Conservation (phyloP, 768 basidiomycete genomes). For the Russula lepida region DNA sequence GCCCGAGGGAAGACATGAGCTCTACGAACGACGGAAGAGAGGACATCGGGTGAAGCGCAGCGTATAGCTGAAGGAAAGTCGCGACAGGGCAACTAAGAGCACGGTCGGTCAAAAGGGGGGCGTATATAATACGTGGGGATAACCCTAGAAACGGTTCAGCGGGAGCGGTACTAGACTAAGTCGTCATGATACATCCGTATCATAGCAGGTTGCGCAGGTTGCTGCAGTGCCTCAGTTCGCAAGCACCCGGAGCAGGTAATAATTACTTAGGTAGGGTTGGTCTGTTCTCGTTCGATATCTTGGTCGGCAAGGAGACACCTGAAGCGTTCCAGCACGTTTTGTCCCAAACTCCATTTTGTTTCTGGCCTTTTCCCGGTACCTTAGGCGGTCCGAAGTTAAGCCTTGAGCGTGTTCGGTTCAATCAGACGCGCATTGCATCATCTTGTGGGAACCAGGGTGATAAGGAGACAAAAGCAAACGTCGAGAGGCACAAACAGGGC, state of each 20-base stretch:
- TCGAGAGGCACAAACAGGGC: no score
- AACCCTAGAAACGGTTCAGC: slow-evolving; percentile 19
- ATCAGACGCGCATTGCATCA: no score
- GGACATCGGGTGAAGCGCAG: slow-evolving; percentile 39
- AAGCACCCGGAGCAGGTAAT: slow-evolving; percentile 1
- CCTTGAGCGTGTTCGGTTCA: no score
- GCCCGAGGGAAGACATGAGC: slow-evolving; percentile 76
- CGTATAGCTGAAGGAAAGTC: slow-evolving; percentile 17
- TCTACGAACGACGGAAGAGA: slow-evolving; percentile 81
- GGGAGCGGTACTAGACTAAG: slow-evolving; percentile 13
- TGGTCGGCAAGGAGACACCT: slow-evolving; percentile 23
- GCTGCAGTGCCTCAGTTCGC: slow-evolving; percentile 19
- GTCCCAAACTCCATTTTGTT: neutral
- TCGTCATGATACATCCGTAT: slow-evolving; percentile 20
- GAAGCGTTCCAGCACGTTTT: neutral
- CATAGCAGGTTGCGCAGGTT: slow-evolving; percentile 18
- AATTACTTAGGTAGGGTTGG: slow-evolving; percentile 7
- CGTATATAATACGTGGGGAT: slow-evolving; percentile 17
- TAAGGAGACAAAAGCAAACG: neutral
- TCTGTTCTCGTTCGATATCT: slow-evolving; percentile 9
- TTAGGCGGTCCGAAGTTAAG: neutral
- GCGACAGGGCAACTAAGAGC: slow-evolving; percentile 17
- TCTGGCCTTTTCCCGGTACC: neutral
- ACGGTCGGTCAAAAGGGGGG: neutral
- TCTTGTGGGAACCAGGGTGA: neutral